These are phyloP conservation scores for Fusarium nelsonii DNA, from an alignment of 2,329 filamentous ascomycete genomes.

Conservation along the genomic window DNA sequence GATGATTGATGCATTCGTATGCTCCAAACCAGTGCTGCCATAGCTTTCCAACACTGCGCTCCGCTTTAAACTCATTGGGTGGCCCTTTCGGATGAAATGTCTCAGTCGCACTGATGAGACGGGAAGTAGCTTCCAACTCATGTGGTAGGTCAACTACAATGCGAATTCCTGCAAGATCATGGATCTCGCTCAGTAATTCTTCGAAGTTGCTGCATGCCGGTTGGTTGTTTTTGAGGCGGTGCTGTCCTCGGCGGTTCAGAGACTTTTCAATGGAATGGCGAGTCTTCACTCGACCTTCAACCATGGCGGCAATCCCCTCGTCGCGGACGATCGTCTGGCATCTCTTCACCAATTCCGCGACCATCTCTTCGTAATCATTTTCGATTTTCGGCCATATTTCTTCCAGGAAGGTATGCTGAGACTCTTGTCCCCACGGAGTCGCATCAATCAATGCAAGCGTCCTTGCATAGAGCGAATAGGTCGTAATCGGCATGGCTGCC, in stretches of 20 bases:
- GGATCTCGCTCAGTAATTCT: not conserved
- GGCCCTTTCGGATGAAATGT: not conserved
- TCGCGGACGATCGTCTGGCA: not conserved
- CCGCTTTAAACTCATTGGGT: not conserved
- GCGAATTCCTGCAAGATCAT: not conserved
- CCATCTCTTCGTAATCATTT: not conserved
- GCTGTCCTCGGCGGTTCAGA: not conserved
- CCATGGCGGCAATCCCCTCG: not conserved
- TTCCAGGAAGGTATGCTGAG: not conserved
- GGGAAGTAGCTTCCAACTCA: not conserved
- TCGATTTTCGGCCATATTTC: not conserved
- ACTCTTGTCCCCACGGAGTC: not conserved
- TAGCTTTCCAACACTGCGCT: not conserved
- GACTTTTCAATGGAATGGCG: not conserved
- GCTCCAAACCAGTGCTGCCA: not conserved
- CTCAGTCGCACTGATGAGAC: accelerated
- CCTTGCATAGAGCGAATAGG: too few species aligned
- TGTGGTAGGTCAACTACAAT: not conserved
- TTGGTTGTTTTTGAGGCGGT: not conserved
- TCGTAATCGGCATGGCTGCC: too few species aligned
- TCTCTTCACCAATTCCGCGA: not conserved
- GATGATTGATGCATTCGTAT: not conserved
- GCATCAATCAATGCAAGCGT: too few species aligned
- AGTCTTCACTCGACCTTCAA: not conserved
- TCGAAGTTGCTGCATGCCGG: too few species aligned